These are phyloP conservation scores for Aspergillus sp. DNA, from an alignment of 2,329 filamentous ascomycete species.

Conservation along the genomic window DNA sequence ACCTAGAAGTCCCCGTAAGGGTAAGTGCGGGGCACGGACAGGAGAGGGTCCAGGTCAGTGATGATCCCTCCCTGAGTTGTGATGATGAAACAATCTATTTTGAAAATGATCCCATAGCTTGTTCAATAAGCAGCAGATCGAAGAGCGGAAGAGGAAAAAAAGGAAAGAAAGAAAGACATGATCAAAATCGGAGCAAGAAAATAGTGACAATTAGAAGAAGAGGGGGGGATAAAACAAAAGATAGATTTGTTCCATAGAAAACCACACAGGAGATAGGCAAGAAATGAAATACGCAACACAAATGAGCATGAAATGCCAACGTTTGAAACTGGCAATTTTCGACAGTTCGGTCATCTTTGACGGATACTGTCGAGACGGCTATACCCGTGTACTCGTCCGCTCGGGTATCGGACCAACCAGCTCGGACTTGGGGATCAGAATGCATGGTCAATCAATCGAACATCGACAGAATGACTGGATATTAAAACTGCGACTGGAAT, in stretches of 20 bases:
- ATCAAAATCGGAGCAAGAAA: too few relatives aligned
- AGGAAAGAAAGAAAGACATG: too few relatives aligned
- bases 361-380: background rate
- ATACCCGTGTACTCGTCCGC: constrained; percentile 1
- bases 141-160: too few relatives aligned
- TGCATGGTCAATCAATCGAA: background rate
- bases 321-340: background rate
- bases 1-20: too few relatives aligned
- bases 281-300: background rate
- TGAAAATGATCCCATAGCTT: too few relatives aligned
- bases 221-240: background rate
- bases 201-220: background rate
- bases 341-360: background rate
- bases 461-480: background rate
- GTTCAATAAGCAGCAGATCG: too few relatives aligned
- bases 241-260: background rate
- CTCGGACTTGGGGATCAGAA: background rate
- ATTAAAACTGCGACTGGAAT: background rate
- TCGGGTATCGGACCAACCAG: constrained; percentile 5
- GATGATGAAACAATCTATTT: background rate
- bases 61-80: background rate
- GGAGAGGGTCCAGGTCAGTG: background rate
- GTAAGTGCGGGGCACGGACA: too few relatives aligned
- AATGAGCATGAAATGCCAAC: background rate
- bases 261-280: background rate